Evolutionary conservation across 176 grass and related monocot genomes (phyloP).

Genomic region (Zoysia pacifica): DNA sequence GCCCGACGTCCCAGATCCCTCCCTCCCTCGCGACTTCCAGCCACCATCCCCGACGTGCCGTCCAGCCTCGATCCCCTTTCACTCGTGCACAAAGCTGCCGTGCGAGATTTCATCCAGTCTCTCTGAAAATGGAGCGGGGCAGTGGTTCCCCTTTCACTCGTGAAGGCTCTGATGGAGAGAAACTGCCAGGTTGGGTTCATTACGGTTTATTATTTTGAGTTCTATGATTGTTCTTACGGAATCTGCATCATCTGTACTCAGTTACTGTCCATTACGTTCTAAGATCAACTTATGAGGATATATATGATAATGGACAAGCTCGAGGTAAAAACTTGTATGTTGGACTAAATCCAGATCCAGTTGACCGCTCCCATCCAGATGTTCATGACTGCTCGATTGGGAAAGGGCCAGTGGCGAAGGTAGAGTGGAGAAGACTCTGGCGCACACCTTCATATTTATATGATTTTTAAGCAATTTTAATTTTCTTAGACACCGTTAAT

Average conservation of each 20-base stretch:
- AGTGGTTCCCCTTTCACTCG: slow-evolving; percentile 16
- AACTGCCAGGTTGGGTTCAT: slow-evolving; percentile 73
- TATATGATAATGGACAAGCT: slow-evolving; percentile 98
- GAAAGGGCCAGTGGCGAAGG: neutral
- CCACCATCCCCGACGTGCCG: no score
- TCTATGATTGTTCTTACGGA: slow-evolving; percentile 11
- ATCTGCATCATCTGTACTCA: slow-evolving; percentile 2
- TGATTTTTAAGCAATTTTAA: no score
- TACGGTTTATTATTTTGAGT: slow-evolving; percentile 22
- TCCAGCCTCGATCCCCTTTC: no score
- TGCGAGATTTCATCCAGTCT: no score
- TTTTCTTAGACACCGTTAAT: no score
- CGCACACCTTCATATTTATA: no score
- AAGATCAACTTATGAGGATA: slow-evolving; percentile 49
- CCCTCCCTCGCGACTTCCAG: no score
- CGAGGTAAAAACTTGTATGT: slow-evolving; percentile 98
- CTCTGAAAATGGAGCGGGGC: no score
- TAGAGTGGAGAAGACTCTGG: no score
- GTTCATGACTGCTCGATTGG: slow-evolving; percentile 74
- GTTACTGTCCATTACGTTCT: slow-evolving; percentile 16
- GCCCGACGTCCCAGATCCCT: no score
- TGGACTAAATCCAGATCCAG: slow-evolving; percentile 74
- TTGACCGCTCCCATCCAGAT: slow-evolving; percentile 90
- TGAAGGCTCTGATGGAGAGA: slow-evolving; percentile 95
- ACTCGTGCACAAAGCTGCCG: no score